phyloP scores from a whole-genome alignment of 495 filamentous ascomycete genomes.

The Collariella sp. region DNA sequence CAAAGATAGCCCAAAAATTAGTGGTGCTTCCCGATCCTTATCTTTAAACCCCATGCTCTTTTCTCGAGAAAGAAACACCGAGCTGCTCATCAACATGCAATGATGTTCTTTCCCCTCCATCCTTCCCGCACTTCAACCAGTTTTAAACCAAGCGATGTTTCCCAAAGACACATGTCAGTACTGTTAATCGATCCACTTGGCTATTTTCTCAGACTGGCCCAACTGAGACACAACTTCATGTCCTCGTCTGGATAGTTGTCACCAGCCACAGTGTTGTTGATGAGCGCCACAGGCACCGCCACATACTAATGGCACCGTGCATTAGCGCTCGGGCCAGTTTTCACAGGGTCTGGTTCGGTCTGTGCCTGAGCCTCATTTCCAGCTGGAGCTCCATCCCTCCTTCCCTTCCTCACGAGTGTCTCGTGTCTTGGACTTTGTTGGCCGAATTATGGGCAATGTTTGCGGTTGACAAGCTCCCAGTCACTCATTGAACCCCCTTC shows the following conservation, averaged over 20 bases:
- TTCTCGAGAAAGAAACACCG: too few species aligned
- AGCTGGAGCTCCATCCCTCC: slow-evolving; percentile 3
- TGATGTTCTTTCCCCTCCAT: too few species aligned
- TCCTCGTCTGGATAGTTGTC: not conserved
- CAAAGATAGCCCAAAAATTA: too few species aligned
- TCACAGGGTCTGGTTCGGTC: not conserved
- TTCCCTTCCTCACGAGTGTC: slow-evolving; percentile 9
- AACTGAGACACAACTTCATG: too few species aligned
- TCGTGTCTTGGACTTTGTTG: slow-evolving; percentile 14
- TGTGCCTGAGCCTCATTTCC: slow-evolving; percentile 20
- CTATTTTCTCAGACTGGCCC: too few species aligned
- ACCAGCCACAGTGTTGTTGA: not conserved
- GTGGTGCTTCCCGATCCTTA: too few species aligned
- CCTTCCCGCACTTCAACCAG: too few species aligned
- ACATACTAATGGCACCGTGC: not conserved
- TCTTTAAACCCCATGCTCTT: too few species aligned
- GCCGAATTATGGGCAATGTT: slow-evolving; percentile 26
- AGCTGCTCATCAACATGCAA: too few species aligned
- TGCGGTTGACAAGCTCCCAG: slow-evolving; percentile 31
- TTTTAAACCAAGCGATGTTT: too few species aligned
- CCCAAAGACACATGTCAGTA: too few species aligned
- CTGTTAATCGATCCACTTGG: too few species aligned
- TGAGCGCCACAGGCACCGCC: not conserved
- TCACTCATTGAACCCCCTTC: slow-evolving; percentile 20
- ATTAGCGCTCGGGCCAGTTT: slow-evolving; percentile 8